Percentiles rank a stretch among this genome's conserved stretches.
Conservation (phyloP, 2,329 filamentous ascomycete genomes). For the Colletotrichum brevisporum region DNA sequence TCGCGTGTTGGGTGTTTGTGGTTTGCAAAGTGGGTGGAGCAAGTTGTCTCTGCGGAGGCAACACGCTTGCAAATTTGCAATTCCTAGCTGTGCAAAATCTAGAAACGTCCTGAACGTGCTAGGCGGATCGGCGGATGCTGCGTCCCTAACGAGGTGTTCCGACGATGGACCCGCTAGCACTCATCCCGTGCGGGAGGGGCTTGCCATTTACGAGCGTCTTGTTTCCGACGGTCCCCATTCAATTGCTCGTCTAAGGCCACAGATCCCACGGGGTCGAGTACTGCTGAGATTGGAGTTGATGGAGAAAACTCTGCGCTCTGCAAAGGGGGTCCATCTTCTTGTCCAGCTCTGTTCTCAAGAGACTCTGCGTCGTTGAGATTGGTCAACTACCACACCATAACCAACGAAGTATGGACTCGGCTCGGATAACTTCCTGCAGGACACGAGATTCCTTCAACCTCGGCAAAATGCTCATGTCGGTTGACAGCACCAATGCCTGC, state of each 20-base stretch:
- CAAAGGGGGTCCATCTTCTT: background rate
- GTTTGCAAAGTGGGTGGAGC: constrained; percentile 1
- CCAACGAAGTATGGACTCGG: background rate
- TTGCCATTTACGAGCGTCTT: background rate
- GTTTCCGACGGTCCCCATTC: constrained; percentile 2
- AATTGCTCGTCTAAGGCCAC: background rate
- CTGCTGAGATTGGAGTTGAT: background rate
- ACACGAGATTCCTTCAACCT: background rate
- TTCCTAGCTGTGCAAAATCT: background rate
- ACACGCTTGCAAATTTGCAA: background rate
- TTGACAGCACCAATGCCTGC: background rate
- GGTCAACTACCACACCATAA: background rate
- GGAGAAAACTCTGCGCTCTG: background rate
- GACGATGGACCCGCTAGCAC: constrained; percentile 9
- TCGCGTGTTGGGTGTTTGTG: constrained; percentile 14
- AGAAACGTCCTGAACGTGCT: background rate
- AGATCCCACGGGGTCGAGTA: background rate
- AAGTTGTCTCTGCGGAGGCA: constrained; percentile 3
- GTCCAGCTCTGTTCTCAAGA: background rate
- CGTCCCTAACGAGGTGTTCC: constrained; percentile 5
- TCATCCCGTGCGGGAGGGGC: background rate
- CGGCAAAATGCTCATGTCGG: background rate
- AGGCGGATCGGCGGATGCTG: constrained; percentile 12
- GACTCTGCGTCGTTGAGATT: background rate
- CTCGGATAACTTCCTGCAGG: background rate